Evolutionary conservation across 2,329 filamentous ascomycete species (phyloP).

Genomic region (Hypoxylon sp.): DNA sequence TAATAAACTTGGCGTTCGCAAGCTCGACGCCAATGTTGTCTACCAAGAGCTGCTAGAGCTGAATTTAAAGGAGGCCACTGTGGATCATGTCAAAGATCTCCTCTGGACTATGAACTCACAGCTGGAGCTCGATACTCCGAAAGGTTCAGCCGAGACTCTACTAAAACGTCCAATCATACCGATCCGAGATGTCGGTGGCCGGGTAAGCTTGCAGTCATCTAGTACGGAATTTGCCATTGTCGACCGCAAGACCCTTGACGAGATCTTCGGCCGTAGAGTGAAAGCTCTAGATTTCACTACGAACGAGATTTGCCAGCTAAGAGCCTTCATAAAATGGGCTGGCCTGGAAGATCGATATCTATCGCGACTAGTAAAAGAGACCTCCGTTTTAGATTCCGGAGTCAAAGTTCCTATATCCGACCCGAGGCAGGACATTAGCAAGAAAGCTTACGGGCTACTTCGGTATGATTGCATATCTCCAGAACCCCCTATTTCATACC

Average conservation of each 20-base stretch:
- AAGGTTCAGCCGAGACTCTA: slow-evolving; percentile 2
- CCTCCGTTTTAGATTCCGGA: slow-evolving; percentile 49
- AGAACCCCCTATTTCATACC: not conserved
- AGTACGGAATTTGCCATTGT: slow-evolving; percentile 53
- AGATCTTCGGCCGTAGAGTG: slow-evolving; percentile 50
- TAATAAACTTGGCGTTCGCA: slow-evolving; percentile 13
- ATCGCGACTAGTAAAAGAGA: slow-evolving; percentile 55
- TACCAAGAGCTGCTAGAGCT: slow-evolving; percentile 32
- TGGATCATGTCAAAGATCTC: slow-evolving; percentile 51
- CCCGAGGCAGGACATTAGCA: slow-evolving; percentile 49
- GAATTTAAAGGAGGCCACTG: not conserved
- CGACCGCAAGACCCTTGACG: slow-evolving; percentile 53
- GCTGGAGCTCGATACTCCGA: slow-evolving; percentile 35
- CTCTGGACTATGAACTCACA: slow-evolving; percentile 56
- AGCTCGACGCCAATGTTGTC: slow-evolving; percentile 25
- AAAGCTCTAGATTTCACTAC: slow-evolving; percentile 57
- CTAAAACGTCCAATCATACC: slow-evolving; percentile 48
- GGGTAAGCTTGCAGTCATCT: slow-evolving; percentile 27
- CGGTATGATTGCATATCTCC: slow-evolving; percentile 47
- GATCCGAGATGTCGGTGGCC: slow-evolving; percentile 41
- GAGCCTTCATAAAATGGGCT: slow-evolving; percentile 56
- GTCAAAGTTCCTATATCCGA: slow-evolving; percentile 41
- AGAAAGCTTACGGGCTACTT: slow-evolving; percentile 54
- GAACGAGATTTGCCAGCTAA: slow-evolving; percentile 53
- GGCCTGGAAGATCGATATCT: slow-evolving; percentile 54